phyloP scores from a whole-genome alignment of 495 filamentous ascomycete genomes.

The Entonaema liquescens region DNA sequence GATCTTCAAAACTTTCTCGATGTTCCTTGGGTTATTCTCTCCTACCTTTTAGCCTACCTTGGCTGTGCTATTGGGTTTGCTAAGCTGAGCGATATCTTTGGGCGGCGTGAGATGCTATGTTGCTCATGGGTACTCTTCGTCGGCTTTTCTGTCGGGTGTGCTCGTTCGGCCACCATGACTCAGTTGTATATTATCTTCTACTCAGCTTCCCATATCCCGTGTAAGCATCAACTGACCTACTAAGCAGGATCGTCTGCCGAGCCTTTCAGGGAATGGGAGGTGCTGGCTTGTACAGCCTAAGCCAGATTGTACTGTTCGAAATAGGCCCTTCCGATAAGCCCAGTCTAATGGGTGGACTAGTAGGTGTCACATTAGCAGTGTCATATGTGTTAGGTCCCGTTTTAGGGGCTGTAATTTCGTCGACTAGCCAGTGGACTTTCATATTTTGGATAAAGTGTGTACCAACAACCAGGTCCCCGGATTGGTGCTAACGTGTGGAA shows the following conservation, averaged over 20 bases:
- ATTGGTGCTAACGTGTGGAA: constrained; percentile 13
- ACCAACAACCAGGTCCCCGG: too few relatives aligned
- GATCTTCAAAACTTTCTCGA: constrained; percentile 62
- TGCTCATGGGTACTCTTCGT: constrained; percentile 62
- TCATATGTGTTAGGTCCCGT: constrained; percentile 69
- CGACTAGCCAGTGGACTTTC: constrained; percentile 71
- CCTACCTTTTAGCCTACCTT: constrained; percentile 69
- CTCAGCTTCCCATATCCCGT: not conserved
- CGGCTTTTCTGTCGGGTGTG: constrained; percentile 66
- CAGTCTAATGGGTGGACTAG: constrained; percentile 53
- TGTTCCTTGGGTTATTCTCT: constrained; percentile 66
- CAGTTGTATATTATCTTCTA: constrained; percentile 64
- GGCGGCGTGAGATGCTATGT: constrained; percentile 59
- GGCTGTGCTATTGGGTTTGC: constrained; percentile 68
- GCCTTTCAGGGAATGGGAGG: constrained; percentile 70
- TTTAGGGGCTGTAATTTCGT: constrained; percentile 72
- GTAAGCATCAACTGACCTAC: constrained; percentile 1
- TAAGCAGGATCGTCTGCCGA: constrained; percentile 63
- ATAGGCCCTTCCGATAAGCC: constrained; percentile 60
- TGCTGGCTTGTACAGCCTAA: constrained; percentile 65
- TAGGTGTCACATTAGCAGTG: constrained; percentile 55
- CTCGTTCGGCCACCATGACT: constrained; percentile 57
- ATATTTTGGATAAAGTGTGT: constrained; percentile 75
- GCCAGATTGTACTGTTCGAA: constrained; percentile 64
- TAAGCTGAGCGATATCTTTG: constrained; percentile 68